These are phyloP conservation scores for Ilyonectria mors-panacis DNA, from an alignment of 2,329 filamentous ascomycete genomes.

Conservation along the genomic window DNA sequence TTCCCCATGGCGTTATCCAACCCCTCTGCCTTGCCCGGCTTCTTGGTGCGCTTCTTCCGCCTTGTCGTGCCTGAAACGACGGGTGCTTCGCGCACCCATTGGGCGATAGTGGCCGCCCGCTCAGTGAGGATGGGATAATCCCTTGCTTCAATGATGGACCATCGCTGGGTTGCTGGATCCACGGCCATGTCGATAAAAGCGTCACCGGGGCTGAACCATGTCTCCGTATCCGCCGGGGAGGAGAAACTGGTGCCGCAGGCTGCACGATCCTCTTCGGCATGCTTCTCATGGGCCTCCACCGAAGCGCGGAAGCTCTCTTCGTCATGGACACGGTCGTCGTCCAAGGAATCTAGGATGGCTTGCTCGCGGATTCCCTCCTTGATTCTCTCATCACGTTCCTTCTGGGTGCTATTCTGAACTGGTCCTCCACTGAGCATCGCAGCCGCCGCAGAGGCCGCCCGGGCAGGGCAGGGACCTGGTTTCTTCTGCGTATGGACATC, in stretches of 20 bases:
- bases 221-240: neutral
- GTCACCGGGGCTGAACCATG: neutral
- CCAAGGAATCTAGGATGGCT: conserved; percentile 76
- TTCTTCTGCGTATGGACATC: conserved; percentile 38
- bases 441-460: conserved; percentile 45
- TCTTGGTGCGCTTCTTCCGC: conserved; percentile 56
- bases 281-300: conserved; percentile 71
- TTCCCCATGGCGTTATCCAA: neutral
- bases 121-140: conserved; percentile 81
- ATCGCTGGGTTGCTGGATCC: conserved; percentile 61
- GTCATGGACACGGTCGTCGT: conserved; percentile 78
- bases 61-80: conserved; percentile 54
- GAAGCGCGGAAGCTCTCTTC: conserved; percentile 76
- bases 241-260: conserved; percentile 6
- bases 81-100: conserved; percentile 78
- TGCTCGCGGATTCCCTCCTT: conserved; percentile 74
- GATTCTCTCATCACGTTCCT: conserved; percentile 70
- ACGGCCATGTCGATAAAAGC: neutral
- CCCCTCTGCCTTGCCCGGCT: conserved; percentile 28
- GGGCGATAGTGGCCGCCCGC: conserved; percentile 76
- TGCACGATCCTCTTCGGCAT: conserved; percentile 68
- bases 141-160: conserved; percentile 75
- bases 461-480: conserved; percentile 27
- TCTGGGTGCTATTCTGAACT: conserved; percentile 55
- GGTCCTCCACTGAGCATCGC: conserved; percentile 47